phyloP scores from a whole-genome alignment of 2,329 filamentous ascomycete genomes.

The Calonectria montana region DNA sequence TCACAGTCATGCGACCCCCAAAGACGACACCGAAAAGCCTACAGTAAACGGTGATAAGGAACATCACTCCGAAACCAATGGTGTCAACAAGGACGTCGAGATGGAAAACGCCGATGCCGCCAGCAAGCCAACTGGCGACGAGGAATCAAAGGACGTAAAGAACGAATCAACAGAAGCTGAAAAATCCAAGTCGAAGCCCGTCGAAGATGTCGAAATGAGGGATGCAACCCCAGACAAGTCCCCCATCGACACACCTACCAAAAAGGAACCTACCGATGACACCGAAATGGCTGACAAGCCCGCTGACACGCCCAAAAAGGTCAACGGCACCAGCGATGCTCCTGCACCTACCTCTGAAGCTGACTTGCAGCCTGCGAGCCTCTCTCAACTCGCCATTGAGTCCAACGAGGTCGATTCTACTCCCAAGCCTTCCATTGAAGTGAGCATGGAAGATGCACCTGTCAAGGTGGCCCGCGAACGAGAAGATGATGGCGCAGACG shows the following conservation, averaged over 20 bases:
- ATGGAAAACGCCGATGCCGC: slow-evolving; percentile 33
- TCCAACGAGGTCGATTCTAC: slow-evolving; percentile 45
- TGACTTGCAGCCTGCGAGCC: slow-evolving; percentile 49
- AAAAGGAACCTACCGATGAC: slow-evolving; percentile 37
- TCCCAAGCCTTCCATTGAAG: slow-evolving; percentile 51
- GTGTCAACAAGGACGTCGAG: slow-evolving; percentile 38
- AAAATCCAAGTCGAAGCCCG: slow-evolving; percentile 9
- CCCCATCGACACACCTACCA: not conserved
- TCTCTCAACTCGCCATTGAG: slow-evolving; percentile 55
- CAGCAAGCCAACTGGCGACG: slow-evolving; percentile 24
- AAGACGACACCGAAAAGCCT: slow-evolving; percentile 37
- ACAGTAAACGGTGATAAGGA: slow-evolving; percentile 41
- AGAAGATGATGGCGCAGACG: slow-evolving; percentile 75
- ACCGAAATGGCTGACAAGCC: slow-evolving; percentile 35
- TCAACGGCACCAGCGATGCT: slow-evolving; percentile 29
- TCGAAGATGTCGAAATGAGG: slow-evolving; percentile 42
- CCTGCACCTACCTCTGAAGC: slow-evolving; percentile 45
- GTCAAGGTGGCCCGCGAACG: slow-evolving; percentile 78
- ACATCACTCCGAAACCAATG: slow-evolving; percentile 36
- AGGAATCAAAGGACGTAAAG: slow-evolving; percentile 20
- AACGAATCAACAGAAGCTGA: slow-evolving; percentile 29
- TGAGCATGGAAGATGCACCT: slow-evolving; percentile 64
- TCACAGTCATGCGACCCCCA: slow-evolving; percentile 43
- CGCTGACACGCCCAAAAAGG: slow-evolving; percentile 19
- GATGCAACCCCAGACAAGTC: slow-evolving; percentile 30